Conservation (phyloP, 306 rosid genomes). For the Vicia faba region DNA sequence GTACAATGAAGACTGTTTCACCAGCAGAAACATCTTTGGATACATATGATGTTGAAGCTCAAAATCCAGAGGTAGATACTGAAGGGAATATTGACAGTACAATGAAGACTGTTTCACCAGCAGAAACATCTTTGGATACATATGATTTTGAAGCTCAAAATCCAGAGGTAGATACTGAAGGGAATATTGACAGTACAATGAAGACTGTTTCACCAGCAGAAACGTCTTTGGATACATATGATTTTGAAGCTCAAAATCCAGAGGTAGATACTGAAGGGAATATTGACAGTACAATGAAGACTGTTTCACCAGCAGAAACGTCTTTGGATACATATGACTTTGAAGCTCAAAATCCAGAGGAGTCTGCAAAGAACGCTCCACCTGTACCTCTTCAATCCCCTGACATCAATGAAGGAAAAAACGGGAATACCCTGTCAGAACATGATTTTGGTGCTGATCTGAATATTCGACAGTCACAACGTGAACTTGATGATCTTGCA, state of each 20-base stretch:
- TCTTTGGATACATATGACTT: constrained; percentile 45
- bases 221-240: constrained; percentile 47
- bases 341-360: constrained; percentile 40
- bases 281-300: constrained; percentile 40
- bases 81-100: constrained; percentile 39
- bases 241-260: constrained; percentile 40
- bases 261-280: constrained; percentile 35
- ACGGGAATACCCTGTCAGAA: constrained; percentile 41
- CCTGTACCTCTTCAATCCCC: constrained; percentile 43
- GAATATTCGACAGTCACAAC: constrained; percentile 45
- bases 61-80: constrained; percentile 20
- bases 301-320: constrained; percentile 46
- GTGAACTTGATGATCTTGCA: constrained; percentile 42
- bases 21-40: constrained; percentile 51
- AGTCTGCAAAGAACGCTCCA: constrained; percentile 40
- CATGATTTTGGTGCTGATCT: constrained; percentile 42
- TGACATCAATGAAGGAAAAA: constrained; percentile 45
- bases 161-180: constrained; percentile 28
- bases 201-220: constrained; percentile 46
- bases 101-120: constrained; percentile 40
- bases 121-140: constrained; percentile 51
- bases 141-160: constrained; percentile 41
- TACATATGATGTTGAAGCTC: constrained; percentile 42
- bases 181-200: constrained; percentile 35
- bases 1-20: constrained; percentile 40